phyloP scores from a whole-genome alignment of 1,139 yeast species.

The Debaryomycetaceae sp. region DNA sequence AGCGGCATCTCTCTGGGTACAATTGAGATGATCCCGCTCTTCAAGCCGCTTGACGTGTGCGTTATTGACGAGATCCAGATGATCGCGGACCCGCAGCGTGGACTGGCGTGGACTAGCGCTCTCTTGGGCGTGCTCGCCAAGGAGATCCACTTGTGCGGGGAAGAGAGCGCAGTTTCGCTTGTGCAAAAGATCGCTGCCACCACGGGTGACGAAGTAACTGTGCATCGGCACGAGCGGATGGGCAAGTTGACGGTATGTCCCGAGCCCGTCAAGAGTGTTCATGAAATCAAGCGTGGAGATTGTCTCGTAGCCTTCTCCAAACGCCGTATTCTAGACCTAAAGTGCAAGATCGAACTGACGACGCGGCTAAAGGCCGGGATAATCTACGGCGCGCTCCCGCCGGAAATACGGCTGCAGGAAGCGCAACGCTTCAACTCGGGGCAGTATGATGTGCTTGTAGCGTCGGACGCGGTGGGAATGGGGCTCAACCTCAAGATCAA shows the following conservation, averaged over 20 bases:
- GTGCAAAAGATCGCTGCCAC: slow-evolving; percentile 44
- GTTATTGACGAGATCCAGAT: slow-evolving; percentile 95
- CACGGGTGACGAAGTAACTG: slow-evolving; percentile 71
- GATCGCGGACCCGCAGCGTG: slow-evolving; percentile 72
- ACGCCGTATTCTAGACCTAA: slow-evolving; percentile 51
- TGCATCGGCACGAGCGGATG: slow-evolving; percentile 61
- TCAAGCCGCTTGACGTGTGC: slow-evolving; percentile 66
- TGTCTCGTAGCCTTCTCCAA: slow-evolving; percentile 86
- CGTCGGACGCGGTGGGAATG: slow-evolving; percentile 98
- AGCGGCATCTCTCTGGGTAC: slow-evolving; percentile 82
- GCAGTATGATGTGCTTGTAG: slow-evolving; percentile 68
- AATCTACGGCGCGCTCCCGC: slow-evolving; percentile 91
- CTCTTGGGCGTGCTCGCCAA: slow-evolving; percentile 77
- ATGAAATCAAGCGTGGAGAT: slow-evolving; percentile 55
- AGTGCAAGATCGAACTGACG: slow-evolving; percentile 50
- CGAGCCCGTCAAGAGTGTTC: slow-evolving; percentile 16
- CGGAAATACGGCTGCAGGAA: slow-evolving; percentile 83
- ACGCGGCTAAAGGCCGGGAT: slow-evolving; percentile 72
- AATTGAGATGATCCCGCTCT: slow-evolving; percentile 79
- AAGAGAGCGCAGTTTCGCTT: slow-evolving; percentile 65
- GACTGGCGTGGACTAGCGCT: slow-evolving; percentile 94
- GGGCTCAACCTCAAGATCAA: slow-evolving; percentile 81
- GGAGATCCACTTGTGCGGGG: slow-evolving; percentile 91
- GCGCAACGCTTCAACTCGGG: slow-evolving; percentile 71
- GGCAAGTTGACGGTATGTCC: slow-evolving; percentile 57